phyloP scores from a whole-genome alignment of 2,329 filamentous ascomycete species.

The Macrophomina tecta region DNA sequence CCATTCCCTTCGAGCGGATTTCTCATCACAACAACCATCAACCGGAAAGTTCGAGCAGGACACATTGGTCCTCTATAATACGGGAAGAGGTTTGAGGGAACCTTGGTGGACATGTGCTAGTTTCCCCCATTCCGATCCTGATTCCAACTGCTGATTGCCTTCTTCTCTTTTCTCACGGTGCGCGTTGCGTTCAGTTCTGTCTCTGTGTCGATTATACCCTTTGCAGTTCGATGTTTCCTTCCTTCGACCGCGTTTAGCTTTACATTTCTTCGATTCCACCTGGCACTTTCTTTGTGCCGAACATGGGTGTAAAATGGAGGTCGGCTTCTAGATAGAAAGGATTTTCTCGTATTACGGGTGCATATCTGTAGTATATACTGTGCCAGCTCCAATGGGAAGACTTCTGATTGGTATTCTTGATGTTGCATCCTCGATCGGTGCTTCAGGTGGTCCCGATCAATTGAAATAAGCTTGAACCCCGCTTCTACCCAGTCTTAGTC shows the following conservation, averaged over 20 bases:
- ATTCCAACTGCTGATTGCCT: too few species aligned
- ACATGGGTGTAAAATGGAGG: neutral
- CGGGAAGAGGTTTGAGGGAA: too few species aligned
- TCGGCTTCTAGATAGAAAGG: neutral
- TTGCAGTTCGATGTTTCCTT: constrained; percentile 3
- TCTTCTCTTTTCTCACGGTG: neutral
- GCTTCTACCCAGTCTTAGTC: too few species aligned
- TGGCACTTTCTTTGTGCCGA: neutral
- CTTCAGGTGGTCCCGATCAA: too few species aligned
- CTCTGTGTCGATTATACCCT: constrained; percentile 24
- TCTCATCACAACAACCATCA: neutral
- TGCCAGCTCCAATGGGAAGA: too few species aligned
- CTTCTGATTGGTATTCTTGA: too few species aligned
- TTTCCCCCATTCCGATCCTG: too few species aligned
- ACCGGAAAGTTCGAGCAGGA: neutral
- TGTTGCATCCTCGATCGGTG: too few species aligned
- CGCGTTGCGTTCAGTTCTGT: neutral
- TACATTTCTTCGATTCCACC: neutral
- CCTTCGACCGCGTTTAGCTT: neutral
- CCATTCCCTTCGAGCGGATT: neutral
- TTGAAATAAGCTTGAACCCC: too few species aligned
- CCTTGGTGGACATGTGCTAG: too few species aligned
- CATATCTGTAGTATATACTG: too few species aligned
- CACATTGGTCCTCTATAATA: neutral
- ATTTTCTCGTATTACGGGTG: too few species aligned